Base-by-base conservation (phyloP, 148 eudicot genomes). In the Rhododendron henanense region DNA sequence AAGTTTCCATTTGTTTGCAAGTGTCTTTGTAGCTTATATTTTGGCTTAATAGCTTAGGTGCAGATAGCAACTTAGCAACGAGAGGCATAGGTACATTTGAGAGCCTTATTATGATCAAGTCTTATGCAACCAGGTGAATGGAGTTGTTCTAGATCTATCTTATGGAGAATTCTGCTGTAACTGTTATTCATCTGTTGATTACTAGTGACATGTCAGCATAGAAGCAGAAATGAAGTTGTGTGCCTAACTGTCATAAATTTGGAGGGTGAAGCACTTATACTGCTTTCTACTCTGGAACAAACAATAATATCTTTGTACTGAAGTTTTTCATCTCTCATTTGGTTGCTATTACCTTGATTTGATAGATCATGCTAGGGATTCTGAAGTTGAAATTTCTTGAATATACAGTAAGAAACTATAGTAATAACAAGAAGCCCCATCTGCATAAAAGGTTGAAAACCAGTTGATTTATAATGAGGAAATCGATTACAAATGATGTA, bases 391-490 rank as follows among this genome's bases (percentile, higher is more conserved):
- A 23, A n/a, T 44, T 39, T 45, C 28, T 45, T 78, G 6, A 9
- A 78, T 44, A 44, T 78, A 44, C 31, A 4, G 6, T 21, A 44
- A 78, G 13, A 6, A 45, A 44, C 23, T 48, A 41, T 77, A 77
- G 51, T 77, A 39, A 19, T 41, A 23, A 78, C 50, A 41, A 44
- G 53, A 23, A 5, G 79, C n/a, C 79, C 44, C n/a, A 76, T 79
- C 82, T 28, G 59, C 21, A 2, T 48, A n/a, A 25, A 25, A 79
- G 21, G 28, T 85, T 83, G 92, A 79, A 31, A 51, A 7, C 28
- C 44, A 81, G 15, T 79, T 53, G 67, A 39, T 83, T 8, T 23
- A 10, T 19, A 47, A 37, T 18, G 33, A 71, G 25, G 59, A 47
- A 83, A 67, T 23, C 48, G 3, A 33, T 45, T 44, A 53, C 25